These are phyloP conservation scores for Pleurotus djamor DNA, from an alignment of 768 basidiomycete genomes.

Conservation along the genomic window DNA sequence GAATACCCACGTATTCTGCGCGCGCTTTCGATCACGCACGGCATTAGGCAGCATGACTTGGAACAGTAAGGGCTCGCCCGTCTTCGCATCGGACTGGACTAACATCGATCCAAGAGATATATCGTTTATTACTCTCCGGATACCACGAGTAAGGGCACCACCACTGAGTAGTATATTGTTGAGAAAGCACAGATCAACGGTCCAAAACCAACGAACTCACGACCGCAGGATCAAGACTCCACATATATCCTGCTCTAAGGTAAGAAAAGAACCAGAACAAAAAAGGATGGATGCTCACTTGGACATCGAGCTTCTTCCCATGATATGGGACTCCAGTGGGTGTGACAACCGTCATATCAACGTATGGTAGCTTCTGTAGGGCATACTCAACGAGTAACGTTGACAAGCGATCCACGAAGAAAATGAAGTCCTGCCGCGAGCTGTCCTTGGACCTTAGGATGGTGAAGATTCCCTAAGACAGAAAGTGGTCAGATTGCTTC, in stretches of 20 bases:
- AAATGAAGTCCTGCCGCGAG: conserved; percentile 83
- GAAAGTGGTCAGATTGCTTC: not conserved
- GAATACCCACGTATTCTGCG: conserved; percentile 77
- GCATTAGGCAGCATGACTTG: conserved; percentile 77
- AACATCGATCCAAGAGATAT: conserved; percentile 86
- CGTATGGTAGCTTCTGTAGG: conserved; percentile 78
- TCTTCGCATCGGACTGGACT: conserved; percentile 81
- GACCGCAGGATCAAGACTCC: conserved; percentile 90
- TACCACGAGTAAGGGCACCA: conserved; percentile 86
- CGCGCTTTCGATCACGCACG: conserved; percentile 63
- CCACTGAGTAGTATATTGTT: conserved; percentile 47
- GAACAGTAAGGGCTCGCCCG: conserved; percentile 87
- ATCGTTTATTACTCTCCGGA: conserved; percentile 85
- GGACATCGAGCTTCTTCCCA: conserved; percentile 63
- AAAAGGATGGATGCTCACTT: conserved; percentile 34
- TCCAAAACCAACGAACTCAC: conserved; percentile 37
- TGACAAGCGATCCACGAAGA: conserved; percentile 86
- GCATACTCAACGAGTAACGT: conserved; percentile 85
- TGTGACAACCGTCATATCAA: conserved; percentile 57
- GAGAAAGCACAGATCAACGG: not conserved
- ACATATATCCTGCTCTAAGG: conserved; percentile 58
- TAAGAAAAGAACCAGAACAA: not conserved
- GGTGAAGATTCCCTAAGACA: conserved; percentile 80
- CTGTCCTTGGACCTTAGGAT: conserved; percentile 75
- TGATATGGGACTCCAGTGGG: conserved; percentile 53